Evolutionary conservation across 176 grass and related monocot genomes (phyloP).

Genomic region (Oryza punctata): DNA sequence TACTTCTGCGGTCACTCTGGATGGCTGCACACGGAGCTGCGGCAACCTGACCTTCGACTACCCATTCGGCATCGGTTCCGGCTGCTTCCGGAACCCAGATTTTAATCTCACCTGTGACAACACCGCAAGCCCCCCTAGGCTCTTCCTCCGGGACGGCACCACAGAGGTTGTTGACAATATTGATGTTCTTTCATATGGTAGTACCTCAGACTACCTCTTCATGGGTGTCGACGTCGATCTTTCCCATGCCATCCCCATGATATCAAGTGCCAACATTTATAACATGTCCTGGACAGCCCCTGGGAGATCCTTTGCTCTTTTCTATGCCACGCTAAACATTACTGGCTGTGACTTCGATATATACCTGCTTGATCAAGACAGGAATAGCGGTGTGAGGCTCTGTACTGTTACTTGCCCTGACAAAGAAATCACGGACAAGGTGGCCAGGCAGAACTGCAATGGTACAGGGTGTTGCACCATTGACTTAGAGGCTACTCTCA

Average conservation of each 20-base stretch:
- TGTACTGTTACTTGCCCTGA: neutral
- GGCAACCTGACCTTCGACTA: slow-evolving; percentile 36
- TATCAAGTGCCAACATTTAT: neutral
- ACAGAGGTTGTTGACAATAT: neutral
- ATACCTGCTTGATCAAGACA: neutral
- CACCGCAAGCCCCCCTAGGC: neutral
- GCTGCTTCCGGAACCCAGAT: slow-evolving; percentile 24
- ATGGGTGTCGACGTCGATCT: neutral
- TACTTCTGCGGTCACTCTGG: neutral
- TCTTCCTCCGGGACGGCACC: slow-evolving; percentile 18
- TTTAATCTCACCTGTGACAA: slow-evolving; percentile 47
- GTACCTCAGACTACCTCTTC: neutral
- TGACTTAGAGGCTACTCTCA: rapidly evolving
- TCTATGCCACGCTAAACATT: neutral
- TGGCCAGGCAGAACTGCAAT: neutral
- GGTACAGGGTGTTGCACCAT: slow-evolving; percentile 15
- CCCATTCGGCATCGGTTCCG: slow-evolving; percentile 37
- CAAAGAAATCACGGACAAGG: neutral
- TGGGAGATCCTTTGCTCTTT: neutral
- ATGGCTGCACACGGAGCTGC: neutral
- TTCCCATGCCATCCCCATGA: neutral
- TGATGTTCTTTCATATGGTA: neutral
- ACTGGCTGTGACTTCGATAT: slow-evolving; percentile 10
- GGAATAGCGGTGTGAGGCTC: rapidly evolving
- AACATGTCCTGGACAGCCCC: slow-evolving; percentile 6